Evolutionary conservation across 2,329 filamentous ascomycete genomes (phyloP).

Genomic region (Lachnellula occidentalis): DNA sequence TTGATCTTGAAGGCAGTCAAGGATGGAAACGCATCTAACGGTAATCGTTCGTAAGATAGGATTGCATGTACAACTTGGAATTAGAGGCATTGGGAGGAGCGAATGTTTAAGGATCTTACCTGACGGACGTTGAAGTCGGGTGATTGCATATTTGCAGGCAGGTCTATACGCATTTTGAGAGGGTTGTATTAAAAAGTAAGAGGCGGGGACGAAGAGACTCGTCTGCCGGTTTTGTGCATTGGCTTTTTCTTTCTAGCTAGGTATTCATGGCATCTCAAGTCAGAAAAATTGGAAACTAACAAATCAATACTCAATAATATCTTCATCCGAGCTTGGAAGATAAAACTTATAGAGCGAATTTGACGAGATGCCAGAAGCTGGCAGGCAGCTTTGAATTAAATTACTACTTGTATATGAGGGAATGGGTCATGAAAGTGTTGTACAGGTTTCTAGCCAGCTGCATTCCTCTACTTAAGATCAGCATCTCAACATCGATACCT

Average conservation of each 20-base stretch:
- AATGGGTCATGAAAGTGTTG: too few relatives aligned
- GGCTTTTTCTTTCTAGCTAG: background rate
- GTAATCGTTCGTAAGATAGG: slow-evolving; percentile 6
- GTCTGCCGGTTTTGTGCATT: slow-evolving; percentile 2
- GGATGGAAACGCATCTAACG: slow-evolving; percentile 33
- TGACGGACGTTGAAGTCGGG: background rate
- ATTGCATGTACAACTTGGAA: background rate
- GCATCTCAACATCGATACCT: too few relatives aligned
- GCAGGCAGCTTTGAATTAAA: too few relatives aligned
- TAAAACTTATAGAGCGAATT: background rate
- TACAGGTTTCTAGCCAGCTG: too few relatives aligned
- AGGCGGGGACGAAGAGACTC: background rate
- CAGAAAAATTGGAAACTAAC: background rate
- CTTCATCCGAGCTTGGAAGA: background rate
- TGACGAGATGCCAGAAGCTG: background rate
- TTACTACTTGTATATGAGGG: too few relatives aligned
- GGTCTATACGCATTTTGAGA: slow-evolving; percentile 9
- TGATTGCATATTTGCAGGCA: background rate
- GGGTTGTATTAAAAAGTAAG: slow-evolving; percentile 15
- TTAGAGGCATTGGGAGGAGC: too few relatives aligned
- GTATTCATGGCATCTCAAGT: background rate
- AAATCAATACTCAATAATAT: background rate
- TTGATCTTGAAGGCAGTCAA: slow-evolving; percentile 81
- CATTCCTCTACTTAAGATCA: too few relatives aligned
- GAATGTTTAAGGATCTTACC: background rate